Base-by-base conservation (phyloP, 768 basidiomycete species). In the Tricholomella constricta region DNA sequence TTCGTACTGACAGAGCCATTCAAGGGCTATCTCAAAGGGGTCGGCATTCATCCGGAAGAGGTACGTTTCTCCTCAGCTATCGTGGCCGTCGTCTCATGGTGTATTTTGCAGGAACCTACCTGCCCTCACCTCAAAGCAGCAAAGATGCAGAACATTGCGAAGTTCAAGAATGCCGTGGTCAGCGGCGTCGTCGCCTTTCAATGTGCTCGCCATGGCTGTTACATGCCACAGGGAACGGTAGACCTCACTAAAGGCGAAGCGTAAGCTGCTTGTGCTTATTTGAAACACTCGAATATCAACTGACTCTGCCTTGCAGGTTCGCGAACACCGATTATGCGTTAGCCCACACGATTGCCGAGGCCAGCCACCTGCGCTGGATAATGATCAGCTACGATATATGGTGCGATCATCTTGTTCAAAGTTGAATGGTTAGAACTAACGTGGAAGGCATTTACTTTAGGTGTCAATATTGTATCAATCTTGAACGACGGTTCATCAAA, bases 181-280 rank as follows among this genome's bases (percentile, higher is more conserved):
- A n/a, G n/a, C n/a, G n/a, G n/a, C n/a, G n/a, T 69, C 1, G 62
- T 70, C 6, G 59, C 61, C 3, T 43, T 69, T 4, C 61, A 66
- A 23, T 71, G 69, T 52, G 65, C 66, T 7, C 59, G 63, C 3
- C 67, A 70, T 52, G 62, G 67, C 7, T 63, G 67, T 38, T 69
- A 52, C 37, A 35, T 62, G 34, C 58, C 51, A 0, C 43, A 60
- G 9, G 66, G 62, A 1, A 60, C 63, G 45, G 66, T 64, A 1
- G 65, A 70, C 43, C 50, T 71, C 11, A 36, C 25, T 19, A 61
- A 61, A 40, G 70, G 70, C 12, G 67, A 72, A 61, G 43, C 50
- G 56, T 71, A 53, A 42, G 61, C 58, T n/a, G 22, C 10, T 15
- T 8, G 31, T 12, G n/a, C n/a, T 34, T n/a, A 41, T 14, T 6